A percentile compares a stretch with the other conserved stretches of the same genome.
Evolutionary conservation across 441 rosid genomes (phyloP).

Genomic region (Pelargonium australe): DNA sequence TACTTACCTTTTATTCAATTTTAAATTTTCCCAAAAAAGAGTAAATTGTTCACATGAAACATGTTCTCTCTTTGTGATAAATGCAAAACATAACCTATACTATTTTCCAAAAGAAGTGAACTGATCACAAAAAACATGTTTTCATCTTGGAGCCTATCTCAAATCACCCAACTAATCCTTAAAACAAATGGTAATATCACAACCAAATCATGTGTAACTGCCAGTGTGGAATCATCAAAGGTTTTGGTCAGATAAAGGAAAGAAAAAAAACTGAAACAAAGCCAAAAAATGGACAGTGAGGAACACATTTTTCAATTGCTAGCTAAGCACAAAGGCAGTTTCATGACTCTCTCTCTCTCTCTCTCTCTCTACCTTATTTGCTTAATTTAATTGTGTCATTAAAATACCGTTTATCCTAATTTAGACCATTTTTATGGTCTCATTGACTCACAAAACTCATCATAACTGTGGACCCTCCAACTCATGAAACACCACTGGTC

Average conservation of each 20-base stretch:
- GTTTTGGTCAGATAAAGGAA: background rate
- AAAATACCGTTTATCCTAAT: background rate
- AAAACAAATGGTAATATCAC: background rate
- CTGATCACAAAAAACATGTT: conserved; percentile 1
- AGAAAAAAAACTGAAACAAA: background rate
- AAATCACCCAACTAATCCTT: background rate
- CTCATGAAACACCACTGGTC: background rate
- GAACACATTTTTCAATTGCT: background rate
- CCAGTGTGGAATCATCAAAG: background rate
- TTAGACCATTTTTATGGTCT: background rate
- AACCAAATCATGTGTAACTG: conserved; percentile 1
- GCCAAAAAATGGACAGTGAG: background rate
- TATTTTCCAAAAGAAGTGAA: no score
- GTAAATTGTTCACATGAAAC: background rate
- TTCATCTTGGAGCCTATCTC: background rate
- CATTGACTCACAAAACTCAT: conserved; percentile 2
- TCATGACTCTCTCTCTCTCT: background rate
- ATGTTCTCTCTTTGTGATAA: background rate
- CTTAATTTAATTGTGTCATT: background rate
- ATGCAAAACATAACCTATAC: no score
- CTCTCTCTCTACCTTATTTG: background rate
- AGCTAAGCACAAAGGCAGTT: background rate
- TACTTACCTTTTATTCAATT: no score
- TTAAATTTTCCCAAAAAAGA: no score
- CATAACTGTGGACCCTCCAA: background rate